A percentile compares a stretch with the other conserved stretches of the same genome.
Evolutionary conservation across 75 land plant genomes (phyloP).

Genomic region (Cunninghamia lanceolata): DNA sequence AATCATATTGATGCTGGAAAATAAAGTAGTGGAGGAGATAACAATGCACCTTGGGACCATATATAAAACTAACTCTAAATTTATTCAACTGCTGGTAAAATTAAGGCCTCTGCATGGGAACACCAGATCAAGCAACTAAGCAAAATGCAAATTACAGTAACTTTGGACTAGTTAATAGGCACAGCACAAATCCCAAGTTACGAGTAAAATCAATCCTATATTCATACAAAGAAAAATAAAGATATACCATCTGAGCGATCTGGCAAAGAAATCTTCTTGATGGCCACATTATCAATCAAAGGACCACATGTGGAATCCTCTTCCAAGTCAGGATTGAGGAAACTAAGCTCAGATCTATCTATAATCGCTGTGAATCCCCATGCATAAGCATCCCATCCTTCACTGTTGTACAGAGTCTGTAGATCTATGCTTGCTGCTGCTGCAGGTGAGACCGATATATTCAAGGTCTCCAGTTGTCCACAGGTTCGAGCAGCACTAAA

Average conservation of each 20-base stretch:
- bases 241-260: neutral
- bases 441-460: slow-evolving; percentile 29
- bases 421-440: slow-evolving; percentile 24
- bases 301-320: slow-evolving; percentile 5
- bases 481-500: slow-evolving; percentile 74
- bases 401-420: slow-evolving; percentile 30
- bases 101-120: neutral
- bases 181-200: neutral
- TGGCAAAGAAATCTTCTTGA: neutral
- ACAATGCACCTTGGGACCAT: neutral
- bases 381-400: slow-evolving; percentile 31
- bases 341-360: neutral
- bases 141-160: neutral
- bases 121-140: neutral
- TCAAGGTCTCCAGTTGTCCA: slow-evolving; percentile 62
- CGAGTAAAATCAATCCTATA: neutral
- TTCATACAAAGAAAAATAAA: neutral
- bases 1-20: neutral
- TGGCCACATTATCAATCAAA: slow-evolving; percentile 7
- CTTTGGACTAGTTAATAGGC: neutral
- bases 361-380: slow-evolving; percentile 26
- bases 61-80: neutral
- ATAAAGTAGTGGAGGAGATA: neutral
- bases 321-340: neutral
- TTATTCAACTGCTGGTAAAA: neutral